These are phyloP conservation scores for Trichosporon coremiiforme DNA, from an alignment of 1,284 basidiomycete genomes.

Conservation along the genomic window DNA sequence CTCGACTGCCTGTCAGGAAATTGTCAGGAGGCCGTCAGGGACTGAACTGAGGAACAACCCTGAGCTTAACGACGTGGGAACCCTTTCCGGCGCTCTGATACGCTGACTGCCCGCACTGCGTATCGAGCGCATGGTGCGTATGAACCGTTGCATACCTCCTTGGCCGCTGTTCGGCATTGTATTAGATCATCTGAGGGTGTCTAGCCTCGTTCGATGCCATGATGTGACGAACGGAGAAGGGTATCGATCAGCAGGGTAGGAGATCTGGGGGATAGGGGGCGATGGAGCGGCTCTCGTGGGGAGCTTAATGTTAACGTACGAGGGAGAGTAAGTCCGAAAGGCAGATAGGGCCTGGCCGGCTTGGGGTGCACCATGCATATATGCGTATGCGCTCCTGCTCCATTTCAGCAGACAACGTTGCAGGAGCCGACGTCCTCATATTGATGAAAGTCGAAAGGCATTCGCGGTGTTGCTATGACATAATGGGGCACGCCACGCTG, in stretches of 20 bases:
- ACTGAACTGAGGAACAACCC: constrained; percentile 5
- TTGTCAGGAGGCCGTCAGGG: background rate
- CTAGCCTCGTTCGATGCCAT: background rate
- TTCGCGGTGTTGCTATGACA: background rate
- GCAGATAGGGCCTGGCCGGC: background rate
- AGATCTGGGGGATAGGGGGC: background rate
- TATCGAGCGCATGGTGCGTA: background rate
- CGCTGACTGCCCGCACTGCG: background rate
- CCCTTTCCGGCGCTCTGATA: background rate
- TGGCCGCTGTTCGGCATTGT: background rate
- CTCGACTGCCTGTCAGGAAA: background rate
- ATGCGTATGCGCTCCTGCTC: too few relatives aligned
- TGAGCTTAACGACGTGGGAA: constrained; percentile 10
- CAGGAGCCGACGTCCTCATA: too few relatives aligned
- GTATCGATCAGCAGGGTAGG: background rate
- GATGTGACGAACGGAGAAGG: background rate
- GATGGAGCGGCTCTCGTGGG: background rate
- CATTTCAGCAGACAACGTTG: too few relatives aligned
- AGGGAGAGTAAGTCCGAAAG: background rate
- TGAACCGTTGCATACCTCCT: background rate
- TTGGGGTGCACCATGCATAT: background rate
- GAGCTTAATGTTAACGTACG: background rate
- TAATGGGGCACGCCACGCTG: background rate
- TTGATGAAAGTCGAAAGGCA: background rate
- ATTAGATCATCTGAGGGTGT: too few relatives aligned